Conservation (phyloP, 2,329 filamentous ascomycete genomes). For the Beauveria sp. region DNA sequence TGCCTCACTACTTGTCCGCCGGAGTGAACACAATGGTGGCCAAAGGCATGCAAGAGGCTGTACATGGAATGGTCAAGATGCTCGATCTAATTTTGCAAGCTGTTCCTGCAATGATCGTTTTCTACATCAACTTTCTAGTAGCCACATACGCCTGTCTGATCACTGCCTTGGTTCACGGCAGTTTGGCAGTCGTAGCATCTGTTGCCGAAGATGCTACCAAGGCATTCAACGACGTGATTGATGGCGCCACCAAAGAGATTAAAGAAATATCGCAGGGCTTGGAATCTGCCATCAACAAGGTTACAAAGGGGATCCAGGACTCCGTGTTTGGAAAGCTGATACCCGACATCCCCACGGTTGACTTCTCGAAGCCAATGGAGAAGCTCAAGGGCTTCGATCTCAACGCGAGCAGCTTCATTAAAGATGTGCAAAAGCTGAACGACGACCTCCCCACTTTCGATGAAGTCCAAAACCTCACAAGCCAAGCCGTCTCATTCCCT, state of each 20-base stretch:
- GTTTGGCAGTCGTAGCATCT: slow-evolving; percentile 58
- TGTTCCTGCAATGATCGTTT: slow-evolving; percentile 81
- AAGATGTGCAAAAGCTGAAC: slow-evolving; percentile 66
- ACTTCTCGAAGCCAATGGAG: slow-evolving; percentile 58
- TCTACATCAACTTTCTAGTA: slow-evolving; percentile 86
- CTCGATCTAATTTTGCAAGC: slow-evolving; percentile 72
- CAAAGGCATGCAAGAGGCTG: slow-evolving; percentile 68
- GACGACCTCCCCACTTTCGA: slow-evolving; percentile 73
- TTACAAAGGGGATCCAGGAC: slow-evolving; percentile 35
- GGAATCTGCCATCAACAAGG: slow-evolving; percentile 39
- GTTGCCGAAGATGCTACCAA: slow-evolving; percentile 45
- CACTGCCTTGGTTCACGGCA: slow-evolving; percentile 72
- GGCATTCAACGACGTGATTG: slow-evolving; percentile 41
- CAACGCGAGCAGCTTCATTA: slow-evolving; percentile 56
- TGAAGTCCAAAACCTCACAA: slow-evolving; percentile 74
- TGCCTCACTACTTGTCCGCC: slow-evolving; percentile 88
- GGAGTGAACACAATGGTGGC: slow-evolving; percentile 85
- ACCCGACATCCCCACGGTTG: slow-evolving; percentile 41
- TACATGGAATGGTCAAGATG: slow-evolving; percentile 72
- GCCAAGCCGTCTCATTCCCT: slow-evolving; percentile 64
- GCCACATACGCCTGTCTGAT: slow-evolving; percentile 87
- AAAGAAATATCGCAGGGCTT: slow-evolving; percentile 47
- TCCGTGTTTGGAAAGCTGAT: slow-evolving; percentile 43
- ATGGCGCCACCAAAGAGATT: slow-evolving; percentile 50
- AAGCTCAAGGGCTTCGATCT: slow-evolving; percentile 65